phyloP scores from a whole-genome alignment of 352 stramenopile species.

The Pythium dissimile region DNA sequence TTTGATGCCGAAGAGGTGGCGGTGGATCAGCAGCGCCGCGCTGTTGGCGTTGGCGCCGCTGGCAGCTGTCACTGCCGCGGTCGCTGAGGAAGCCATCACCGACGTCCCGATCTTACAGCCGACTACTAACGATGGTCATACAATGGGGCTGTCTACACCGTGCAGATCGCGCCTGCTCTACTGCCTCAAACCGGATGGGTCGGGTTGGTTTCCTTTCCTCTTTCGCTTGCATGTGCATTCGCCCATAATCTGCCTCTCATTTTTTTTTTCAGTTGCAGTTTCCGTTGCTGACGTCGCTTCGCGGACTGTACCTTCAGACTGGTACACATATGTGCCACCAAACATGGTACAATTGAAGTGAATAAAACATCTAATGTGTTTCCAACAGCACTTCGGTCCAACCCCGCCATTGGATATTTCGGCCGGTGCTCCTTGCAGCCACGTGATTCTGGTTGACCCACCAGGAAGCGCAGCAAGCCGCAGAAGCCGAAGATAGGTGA shows the following conservation, averaged over 20 bases:
- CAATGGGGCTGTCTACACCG: too few species aligned
- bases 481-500: constrained; percentile 6
- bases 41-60: neutral
- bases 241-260: too few species aligned
- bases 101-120: too few species aligned
- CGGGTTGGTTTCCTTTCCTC: too few species aligned
- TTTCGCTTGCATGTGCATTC: too few species aligned
- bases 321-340: too few species aligned
- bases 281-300: too few species aligned
- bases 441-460: constrained; percentile 27
- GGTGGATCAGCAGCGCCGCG: constrained; percentile 42
- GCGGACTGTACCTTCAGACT: too few species aligned
- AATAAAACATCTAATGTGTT: constrained; percentile 12
- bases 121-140: neutral
- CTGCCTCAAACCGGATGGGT: too few species aligned
- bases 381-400: neutral
- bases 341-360: neutral
- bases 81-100: neutral
- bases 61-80: neutral
- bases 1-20: constrained; percentile 86
- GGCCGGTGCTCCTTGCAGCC: constrained; percentile 24
- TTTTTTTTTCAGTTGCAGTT: too few species aligned
- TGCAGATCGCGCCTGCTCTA: too few species aligned
- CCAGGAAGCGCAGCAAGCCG: constrained; percentile 6
- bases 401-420: constrained; percentile 34